Evolutionary conservation across 1,139 yeast genomes (phyloP), one percentile per base, ranked within the genome.

Genomic region (Debaryomyces udenii): DNA sequence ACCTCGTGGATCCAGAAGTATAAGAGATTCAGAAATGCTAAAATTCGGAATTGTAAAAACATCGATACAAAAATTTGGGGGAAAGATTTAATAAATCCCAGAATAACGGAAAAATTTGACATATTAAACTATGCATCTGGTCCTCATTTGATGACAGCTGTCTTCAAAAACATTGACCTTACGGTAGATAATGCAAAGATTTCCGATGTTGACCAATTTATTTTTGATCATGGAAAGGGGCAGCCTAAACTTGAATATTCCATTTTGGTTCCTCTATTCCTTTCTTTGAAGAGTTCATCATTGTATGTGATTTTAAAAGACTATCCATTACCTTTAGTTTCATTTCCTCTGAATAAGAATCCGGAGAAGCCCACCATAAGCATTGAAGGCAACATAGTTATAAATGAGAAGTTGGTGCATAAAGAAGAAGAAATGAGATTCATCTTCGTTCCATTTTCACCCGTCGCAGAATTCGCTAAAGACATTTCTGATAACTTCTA

Each of bases 1-100:
- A 70, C 70, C 15, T 79, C 94, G 0, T 91, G 98, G 98, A 74
- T 86, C 22, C 48, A 53, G 35, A 70, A 66, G 43, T 70, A 48
- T 48, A 56, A 50, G 28, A 43, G 52, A 13, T 70, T 64, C 51
- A 54, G 60, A 15, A 33, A 48, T 2, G 52, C 53, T 7, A 65
- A 68, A 45, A 45, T 52, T 11, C 44, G 55, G 5, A 46, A 46
- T 15, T 68, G 74, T 72, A 51, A 47, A 31, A 42, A 49, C 7
- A 57, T 68, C 36, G 40, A 55, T 14, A 54, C 52, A 9, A 47
- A 53, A 15, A 57, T 59, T 3, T 73, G 75, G 74, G 76, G 75
- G 2, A 20, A 20, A 20, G 77, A 71, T 33, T 51, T 46, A 9
- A 54, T 73, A 23, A 62, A 52, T 37, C 61, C 64, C 3, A 42